Evolutionary conservation across 23 red algal genomes (phyloP), one percentile per base, ranked within the genome.

Genomic region (Agarophyton chilense): DNA sequence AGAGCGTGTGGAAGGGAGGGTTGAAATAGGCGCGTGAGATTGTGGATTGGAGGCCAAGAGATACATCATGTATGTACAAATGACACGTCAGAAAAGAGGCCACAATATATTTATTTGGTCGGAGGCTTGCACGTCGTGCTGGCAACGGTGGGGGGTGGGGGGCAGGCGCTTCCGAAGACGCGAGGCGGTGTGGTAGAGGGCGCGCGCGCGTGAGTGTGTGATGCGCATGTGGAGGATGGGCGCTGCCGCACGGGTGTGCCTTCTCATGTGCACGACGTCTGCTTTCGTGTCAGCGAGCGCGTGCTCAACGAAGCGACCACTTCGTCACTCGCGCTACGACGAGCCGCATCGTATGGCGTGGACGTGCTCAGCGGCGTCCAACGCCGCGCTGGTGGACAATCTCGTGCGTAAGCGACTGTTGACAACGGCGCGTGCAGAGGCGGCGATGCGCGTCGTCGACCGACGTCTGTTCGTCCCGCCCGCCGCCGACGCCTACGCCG

Each of bases 261-360:
- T n/a, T n/a, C n/a, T n/a, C n/a, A n/a, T n/a, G n/a, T n/a, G n/a
- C n/a, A n/a, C n/a, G n/a, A n/a, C n/a, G n/a, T n/a, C n/a, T n/a
- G n/a, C n/a, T n/a, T n/a, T n/a, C n/a, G n/a, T n/a, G n/a, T n/a
- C n/a, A n/a, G 60, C 60, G 26, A 36, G 60, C 60, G 60, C 60
- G 28, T 14, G 60, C 34, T n/a, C n/a, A n/a, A n/a, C n/a, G n/a
- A n/a, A n/a, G n/a, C n/a, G n/a, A n/a, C n/a, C n/a, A n/a, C n/a
- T n/a, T n/a, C n/a, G n/a, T n/a, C n/a, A n/a, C n/a, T n/a, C n/a
- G n/a, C n/a, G n/a, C n/a, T n/a, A n/a, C n/a, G n/a, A n/a, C n/a
- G n/a, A n/a, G n/a, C n/a, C n/a, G n/a, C n/a, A 34, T 21, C 26
- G 52, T 2, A 97, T 97, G 94, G 94, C 94, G 17, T 97, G 94